These are phyloP conservation scores for Trypanosoma brucei DNA, from an alignment of 208 protist genomes.

Conservation along the genomic window DNA sequence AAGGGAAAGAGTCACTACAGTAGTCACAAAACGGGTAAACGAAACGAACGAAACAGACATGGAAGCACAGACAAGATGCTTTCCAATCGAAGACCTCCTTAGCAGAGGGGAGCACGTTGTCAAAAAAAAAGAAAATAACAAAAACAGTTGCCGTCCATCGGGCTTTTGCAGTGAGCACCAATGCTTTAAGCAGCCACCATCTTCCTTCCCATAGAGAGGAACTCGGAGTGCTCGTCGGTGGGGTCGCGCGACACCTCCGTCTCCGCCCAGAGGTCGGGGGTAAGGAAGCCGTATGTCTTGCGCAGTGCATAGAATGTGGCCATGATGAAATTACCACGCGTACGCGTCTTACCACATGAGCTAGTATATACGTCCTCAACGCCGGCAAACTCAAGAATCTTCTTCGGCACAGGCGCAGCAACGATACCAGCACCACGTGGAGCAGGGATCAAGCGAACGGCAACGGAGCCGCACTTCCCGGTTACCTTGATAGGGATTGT, in stretches of 20 bases:
- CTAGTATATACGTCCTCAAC: conserved; percentile 98
- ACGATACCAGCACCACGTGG: conserved; percentile 99
- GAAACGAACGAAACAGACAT: background rate
- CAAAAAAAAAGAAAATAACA: background rate
- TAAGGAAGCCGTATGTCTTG: conserved; percentile 98
- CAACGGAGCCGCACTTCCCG: conserved; percentile 99
- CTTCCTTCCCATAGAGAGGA: conserved; percentile 55
- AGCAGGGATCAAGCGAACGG: conserved; percentile 97
- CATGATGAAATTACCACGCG: conserved; percentile 99
- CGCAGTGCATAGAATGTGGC: conserved; percentile 97
- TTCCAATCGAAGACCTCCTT: background rate
- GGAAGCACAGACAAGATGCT: background rate
- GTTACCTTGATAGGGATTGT: conserved; percentile 99
- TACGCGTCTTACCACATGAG: conserved; percentile 96
- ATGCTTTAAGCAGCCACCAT: background rate
- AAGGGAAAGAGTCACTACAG: background rate
- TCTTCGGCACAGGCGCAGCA: conserved; percentile 96
- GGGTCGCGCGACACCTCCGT: conserved; percentile 85
- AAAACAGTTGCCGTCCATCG: background rate
- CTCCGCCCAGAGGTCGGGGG: conserved; percentile 97
- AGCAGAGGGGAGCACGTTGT: background rate
- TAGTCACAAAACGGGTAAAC: background rate
- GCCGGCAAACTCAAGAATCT: conserved; percentile 98
- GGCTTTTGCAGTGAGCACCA: background rate
- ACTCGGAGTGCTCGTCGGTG: conserved; percentile 90